These are phyloP conservation scores for Paraurostyla sp. DNA, from an alignment of 73 alveolate species.

Conservation along the genomic window DNA sequence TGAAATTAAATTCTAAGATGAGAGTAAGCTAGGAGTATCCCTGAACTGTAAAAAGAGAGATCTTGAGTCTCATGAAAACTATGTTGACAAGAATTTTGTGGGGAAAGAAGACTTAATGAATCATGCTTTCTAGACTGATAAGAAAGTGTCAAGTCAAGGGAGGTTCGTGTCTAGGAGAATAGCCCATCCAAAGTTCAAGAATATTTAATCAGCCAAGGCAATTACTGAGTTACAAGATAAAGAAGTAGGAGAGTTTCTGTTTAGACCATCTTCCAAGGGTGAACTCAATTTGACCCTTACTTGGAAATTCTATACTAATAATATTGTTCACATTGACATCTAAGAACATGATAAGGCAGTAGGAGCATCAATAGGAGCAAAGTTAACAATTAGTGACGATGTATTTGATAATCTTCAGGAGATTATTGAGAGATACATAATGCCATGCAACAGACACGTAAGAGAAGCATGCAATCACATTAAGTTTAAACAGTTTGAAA, in stretches of 20 bases:
- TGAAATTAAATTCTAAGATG: slow-evolving; percentile 51
- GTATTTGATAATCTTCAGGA: slow-evolving; percentile 91
- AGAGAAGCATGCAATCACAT: slow-evolving; percentile 80
- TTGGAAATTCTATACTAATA: slow-evolving; percentile 91
- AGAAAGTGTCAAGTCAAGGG: slow-evolving; percentile 47
- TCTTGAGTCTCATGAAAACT: slow-evolving; percentile 75
- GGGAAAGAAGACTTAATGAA: slow-evolving; percentile 79
- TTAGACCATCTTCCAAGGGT: slow-evolving; percentile 93
- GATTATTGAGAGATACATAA: slow-evolving; percentile 88
- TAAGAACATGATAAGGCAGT: slow-evolving; percentile 87
- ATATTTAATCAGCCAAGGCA: slow-evolving; percentile 85
- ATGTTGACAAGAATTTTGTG: slow-evolving; percentile 56
- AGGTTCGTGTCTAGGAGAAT: slow-evolving; percentile 86
- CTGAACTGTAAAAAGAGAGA: slow-evolving; percentile 77
- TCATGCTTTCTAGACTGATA: slow-evolving; percentile 72
- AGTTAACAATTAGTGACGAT: slow-evolving; percentile 83
- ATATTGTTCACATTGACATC: slow-evolving; percentile 91
- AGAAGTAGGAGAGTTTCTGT: slow-evolving; percentile 92
- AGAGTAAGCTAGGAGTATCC: slow-evolving; percentile 60
- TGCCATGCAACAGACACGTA: slow-evolving; percentile 84
- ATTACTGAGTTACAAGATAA: slow-evolving; percentile 78
- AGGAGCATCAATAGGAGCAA: slow-evolving; percentile 85
- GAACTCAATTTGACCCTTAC: slow-evolving; percentile 89
- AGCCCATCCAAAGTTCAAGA: slow-evolving; percentile 88
- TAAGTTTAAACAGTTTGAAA: slow-evolving; percentile 76